These are phyloP conservation scores for Lathyrus tuberosus DNA, from an alignment of 306 rosid genomes.

Conservation along the genomic window DNA sequence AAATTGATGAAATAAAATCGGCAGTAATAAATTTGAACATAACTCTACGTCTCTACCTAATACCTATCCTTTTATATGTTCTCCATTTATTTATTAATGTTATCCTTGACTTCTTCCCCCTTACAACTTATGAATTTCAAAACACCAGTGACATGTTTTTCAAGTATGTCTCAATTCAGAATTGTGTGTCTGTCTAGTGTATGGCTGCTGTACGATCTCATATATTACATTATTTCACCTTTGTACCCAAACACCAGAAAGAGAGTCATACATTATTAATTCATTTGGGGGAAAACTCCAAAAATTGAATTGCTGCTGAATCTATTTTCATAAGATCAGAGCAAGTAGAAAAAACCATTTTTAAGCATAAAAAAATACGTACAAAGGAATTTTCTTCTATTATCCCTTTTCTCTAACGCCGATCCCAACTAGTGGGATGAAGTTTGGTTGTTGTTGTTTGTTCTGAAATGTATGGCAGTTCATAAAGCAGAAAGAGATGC, in stretches of 20 bases:
- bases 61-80: background rate
- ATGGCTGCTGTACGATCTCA: background rate
- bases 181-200: background rate
- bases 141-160: background rate
- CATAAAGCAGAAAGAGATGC: slow-evolving; percentile 47
- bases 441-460: background rate
- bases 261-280: slow-evolving; percentile 9
- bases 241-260: slow-evolving; percentile 13
- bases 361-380: slow-evolving; percentile 36
- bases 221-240: slow-evolving; percentile 2
- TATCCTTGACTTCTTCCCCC: background rate
- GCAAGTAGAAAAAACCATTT: slow-evolving; percentile 26
- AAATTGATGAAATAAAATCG: background rate
- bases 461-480: background rate
- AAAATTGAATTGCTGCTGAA: slow-evolving; percentile 30
- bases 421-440: slow-evolving; percentile 4
- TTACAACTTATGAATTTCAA: background rate
- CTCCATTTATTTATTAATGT: background rate
- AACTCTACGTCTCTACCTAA: background rate
- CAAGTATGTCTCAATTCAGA: background rate
- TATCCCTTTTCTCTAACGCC: slow-evolving; percentile 22
- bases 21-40: background rate
- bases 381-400: background rate
- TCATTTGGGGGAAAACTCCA: slow-evolving; percentile 17
- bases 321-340: slow-evolving; percentile 27